phyloP scores from a whole-genome alignment of 495 filamentous ascomycete species.

The Achaetomiella virescens region DNA sequence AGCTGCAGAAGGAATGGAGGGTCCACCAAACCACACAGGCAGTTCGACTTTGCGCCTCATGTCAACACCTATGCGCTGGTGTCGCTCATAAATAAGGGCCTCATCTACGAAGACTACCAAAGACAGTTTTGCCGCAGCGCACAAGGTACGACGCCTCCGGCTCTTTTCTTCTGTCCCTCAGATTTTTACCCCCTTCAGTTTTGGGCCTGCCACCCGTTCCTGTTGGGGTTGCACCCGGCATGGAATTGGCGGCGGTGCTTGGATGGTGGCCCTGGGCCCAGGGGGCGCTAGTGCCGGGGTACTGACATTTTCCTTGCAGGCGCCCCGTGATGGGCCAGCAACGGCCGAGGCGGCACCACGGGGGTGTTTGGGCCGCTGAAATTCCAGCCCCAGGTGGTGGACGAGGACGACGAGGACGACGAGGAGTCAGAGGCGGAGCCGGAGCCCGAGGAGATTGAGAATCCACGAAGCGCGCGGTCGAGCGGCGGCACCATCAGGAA shows the following conservation, averaged over 20 bases:
- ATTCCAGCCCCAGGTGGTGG: conserved; percentile 28
- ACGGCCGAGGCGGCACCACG: conserved; percentile 37
- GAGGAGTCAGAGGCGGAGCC: conserved; percentile 25
- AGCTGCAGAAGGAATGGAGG: conserved; percentile 76
- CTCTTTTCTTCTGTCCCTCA: conserved; percentile 4
- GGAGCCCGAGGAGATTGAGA: conserved; percentile 38
- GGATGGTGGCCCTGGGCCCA: conserved; percentile 15
- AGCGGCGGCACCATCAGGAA: conserved; percentile 40
- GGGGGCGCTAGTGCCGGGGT: conserved; percentile 27
- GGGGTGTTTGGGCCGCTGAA: conserved; percentile 46
- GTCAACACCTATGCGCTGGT: conserved; percentile 72
- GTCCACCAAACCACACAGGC: conserved; percentile 61
- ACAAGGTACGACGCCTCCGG: conserved; percentile 21
- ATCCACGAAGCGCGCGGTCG: conserved; percentile 44
- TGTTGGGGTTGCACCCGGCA: conserved; percentile 16
- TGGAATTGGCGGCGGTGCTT: conserved; percentile 20
- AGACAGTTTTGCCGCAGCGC: conserved; percentile 51
- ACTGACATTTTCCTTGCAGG: conserved; percentile 43
- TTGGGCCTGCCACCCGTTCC: conserved; percentile 4
- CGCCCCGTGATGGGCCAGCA: conserved; percentile 39
- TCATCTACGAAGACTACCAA: conserved; percentile 60
- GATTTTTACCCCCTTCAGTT: not conserved
- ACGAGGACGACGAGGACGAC: conserved; percentile 28
- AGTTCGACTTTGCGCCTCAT: conserved; percentile 67
- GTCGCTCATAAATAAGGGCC: conserved; percentile 67